phyloP scores from a whole-genome alignment of 192 early-diverging fungal genomes.

The Coemansia sp. region DNA sequence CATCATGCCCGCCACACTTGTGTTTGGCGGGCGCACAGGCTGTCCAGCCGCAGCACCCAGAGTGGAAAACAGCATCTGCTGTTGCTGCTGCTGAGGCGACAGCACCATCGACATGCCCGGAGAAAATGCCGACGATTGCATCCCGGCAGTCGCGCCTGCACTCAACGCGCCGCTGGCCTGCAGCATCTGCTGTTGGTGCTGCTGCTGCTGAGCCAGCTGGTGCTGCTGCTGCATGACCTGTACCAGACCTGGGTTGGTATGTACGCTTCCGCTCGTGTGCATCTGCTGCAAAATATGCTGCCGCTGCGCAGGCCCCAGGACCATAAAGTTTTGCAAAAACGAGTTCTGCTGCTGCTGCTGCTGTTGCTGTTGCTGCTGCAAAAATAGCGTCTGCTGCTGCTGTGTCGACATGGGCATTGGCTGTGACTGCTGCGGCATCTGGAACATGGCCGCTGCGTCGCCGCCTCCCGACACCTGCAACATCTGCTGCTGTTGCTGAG shows the following conservation, averaged over 20 bases:
- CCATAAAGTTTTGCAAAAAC: slow-evolving; percentile 8
- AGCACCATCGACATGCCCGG: slow-evolving; percentile 10
- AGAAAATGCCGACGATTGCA: slow-evolving; percentile 22
- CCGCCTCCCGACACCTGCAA: not conserved
- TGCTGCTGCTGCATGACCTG: slow-evolving; percentile 28
- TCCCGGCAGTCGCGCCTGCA: slow-evolving; percentile 4
- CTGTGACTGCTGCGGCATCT: slow-evolving; percentile 19
- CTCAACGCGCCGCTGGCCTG: slow-evolving; percentile 4
- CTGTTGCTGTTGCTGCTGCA: slow-evolving; percentile 22
- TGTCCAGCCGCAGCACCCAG: slow-evolving; percentile 1
- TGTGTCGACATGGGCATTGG: slow-evolving; percentile 23
- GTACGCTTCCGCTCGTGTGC: slow-evolving; percentile 1
- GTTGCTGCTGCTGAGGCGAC: slow-evolving; percentile 21
- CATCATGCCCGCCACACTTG: slow-evolving; percentile 3
- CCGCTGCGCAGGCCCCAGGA: slow-evolving; percentile 23
- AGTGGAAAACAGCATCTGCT: slow-evolving; percentile 5
- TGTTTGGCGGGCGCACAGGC: slow-evolving; percentile 1
- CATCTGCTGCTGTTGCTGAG: slow-evolving; percentile 4
- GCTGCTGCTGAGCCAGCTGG: slow-evolving; percentile 22
- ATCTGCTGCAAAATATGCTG: slow-evolving; percentile 33
- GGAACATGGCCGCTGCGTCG: slow-evolving; percentile 16
- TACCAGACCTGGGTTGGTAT: slow-evolving; percentile 20
- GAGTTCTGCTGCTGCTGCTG: slow-evolving; percentile 16
- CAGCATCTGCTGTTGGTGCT: slow-evolving; percentile 20
- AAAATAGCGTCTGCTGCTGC: slow-evolving; percentile 20